Conservation (phyloP, 169 alveolate species). For the Eimeria sp. region DNA sequence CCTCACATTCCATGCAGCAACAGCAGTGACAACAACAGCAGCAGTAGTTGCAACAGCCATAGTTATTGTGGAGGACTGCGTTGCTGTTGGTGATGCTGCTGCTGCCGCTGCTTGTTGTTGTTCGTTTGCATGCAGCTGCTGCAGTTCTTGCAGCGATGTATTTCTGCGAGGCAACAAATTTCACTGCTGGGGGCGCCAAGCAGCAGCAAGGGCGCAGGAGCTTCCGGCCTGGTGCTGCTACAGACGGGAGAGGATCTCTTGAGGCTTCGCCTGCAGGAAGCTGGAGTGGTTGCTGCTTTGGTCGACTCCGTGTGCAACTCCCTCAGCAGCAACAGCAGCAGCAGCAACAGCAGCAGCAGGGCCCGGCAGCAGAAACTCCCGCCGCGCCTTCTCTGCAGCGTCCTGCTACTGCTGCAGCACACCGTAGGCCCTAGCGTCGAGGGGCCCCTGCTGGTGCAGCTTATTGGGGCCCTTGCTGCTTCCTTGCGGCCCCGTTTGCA, state of each 20-base stretch:
- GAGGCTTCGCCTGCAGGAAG: slow-evolving; percentile 32
- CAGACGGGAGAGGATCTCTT: slow-evolving; percentile 40
- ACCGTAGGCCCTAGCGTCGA: slow-evolving; percentile 6
- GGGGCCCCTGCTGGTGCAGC: slow-evolving; percentile 42
- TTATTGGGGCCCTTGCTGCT: slow-evolving; percentile 51
- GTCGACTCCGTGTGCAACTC: slow-evolving; percentile 64
- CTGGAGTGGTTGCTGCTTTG: slow-evolving; percentile 47
- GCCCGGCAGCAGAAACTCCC: slow-evolving; percentile 66
- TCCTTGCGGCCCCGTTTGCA: slow-evolving; percentile 62
- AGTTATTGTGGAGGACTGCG: not conserved
- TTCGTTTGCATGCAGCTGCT: slow-evolving; percentile 31
- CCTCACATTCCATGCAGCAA: not conserved
- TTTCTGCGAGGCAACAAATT: slow-evolving; percentile 39
- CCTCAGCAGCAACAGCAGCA: slow-evolving; percentile 1
- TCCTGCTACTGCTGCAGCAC: slow-evolving; percentile 75
- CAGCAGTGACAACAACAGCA: not conserved
- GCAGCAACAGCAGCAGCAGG: slow-evolving; percentile 19
- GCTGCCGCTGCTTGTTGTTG: not conserved
- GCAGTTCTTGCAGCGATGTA: slow-evolving; percentile 52
- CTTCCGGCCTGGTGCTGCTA: slow-evolving; percentile 28
- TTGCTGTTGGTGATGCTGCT: not conserved
- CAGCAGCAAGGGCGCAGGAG: not conserved
- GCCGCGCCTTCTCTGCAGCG: slow-evolving; percentile 63
- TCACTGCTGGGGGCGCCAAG: slow-evolving; percentile 28
- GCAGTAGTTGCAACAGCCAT: not conserved